phyloP scores from a whole-genome alignment of 768 basidiomycete genomes.

The Amanita exitialis region DNA sequence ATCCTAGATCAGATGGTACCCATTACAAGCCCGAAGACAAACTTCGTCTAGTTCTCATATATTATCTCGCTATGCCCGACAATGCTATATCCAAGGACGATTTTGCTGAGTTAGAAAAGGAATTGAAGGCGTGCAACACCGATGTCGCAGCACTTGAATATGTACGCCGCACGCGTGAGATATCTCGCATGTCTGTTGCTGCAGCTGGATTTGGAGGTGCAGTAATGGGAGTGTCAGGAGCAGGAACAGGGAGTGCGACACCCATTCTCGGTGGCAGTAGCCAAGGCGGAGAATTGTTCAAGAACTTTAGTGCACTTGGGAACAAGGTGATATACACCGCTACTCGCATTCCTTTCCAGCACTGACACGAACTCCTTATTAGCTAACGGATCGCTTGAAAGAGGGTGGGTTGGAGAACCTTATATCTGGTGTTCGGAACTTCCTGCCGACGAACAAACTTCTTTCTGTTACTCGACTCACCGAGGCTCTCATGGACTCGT shows the following conservation, averaged over 20 bases:
- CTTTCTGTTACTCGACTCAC: conserved; percentile 86
- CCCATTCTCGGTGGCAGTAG: conserved; percentile 50
- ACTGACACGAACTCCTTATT: conserved; percentile 7
- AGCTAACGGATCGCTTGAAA: conserved; percentile 90
- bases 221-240: not conserved
- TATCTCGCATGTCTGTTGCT: conserved; percentile 77
- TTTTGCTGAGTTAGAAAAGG: conserved; percentile 76
- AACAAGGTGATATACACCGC: conserved; percentile 52
- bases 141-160: conserved; percentile 84
- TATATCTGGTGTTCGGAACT: conserved; percentile 96
- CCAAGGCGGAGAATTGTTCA: conserved; percentile 81
- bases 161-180: conserved; percentile 84
- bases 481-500: conserved; percentile 97
- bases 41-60: conserved; percentile 89
- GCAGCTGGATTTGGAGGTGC: conserved; percentile 27
- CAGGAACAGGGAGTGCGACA: conserved; percentile 46
- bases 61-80: conserved; percentile 83
- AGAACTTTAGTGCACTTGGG: conserved; percentile 87
- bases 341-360: not conserved
- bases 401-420: conserved; percentile 96
- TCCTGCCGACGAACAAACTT: conserved; percentile 90
- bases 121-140: conserved; percentile 73
- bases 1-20: conserved; percentile 47
- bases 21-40: conserved; percentile 73
- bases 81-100: conserved; percentile 82